Base-by-base conservation (phyloP, 352 stramenopile genomes). In the Phytophthora foliorum region DNA sequence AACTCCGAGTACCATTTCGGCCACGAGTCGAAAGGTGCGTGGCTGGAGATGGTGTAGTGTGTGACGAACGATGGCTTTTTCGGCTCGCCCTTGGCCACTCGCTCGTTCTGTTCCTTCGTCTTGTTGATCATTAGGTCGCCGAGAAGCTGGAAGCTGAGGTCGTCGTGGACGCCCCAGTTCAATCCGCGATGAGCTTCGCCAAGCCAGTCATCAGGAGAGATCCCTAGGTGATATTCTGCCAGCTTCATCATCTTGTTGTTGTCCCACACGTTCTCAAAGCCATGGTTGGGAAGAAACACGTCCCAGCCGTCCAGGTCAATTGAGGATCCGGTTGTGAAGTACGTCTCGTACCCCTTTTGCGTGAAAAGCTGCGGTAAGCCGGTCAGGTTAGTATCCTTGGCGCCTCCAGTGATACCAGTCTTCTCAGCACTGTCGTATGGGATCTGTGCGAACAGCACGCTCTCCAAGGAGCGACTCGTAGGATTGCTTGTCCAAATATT, bases 11-110 rank as follows among this genome's bases (percentile, higher is more conserved):
- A 84, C 81, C 81, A 87, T 42, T 73, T 63, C 6, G 81, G 76
- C 19, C 62, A 62, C 14, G 76, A 65, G 22, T 66, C 48, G 57
- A 77, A 89, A 22, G 74, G 67, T n/a, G 69, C 69, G 67, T 89
- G 81, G 41, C 75, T 87, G n/a, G 75, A 82, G 69, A 89, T 89
- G 32, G 78, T 86, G 67, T 84, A 89, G 46, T 86, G 77, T 19
- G 77, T 86, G 49, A 86, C 61, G 62, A 86, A 89, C 24, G 77
- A 78, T 24, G 81, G 78, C 22, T 54, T 67, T 51, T 82, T 85
- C 0, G 66, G 29, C n/a, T 80, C 41, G 0, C 67, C 68, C 0
- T 36, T 63, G 2, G 36, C 44, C 16, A 76, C 51, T 3, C 73
- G 73, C 25, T 75, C 49, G 0, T 34, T 42, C 46, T 89, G 80